A percentile compares a stretch with the other conserved stretches of the same genome.
These are phyloP conservation scores for Epichloe uncinata DNA, from an alignment of 2,329 filamentous ascomycete species.

Conservation along the genomic window DNA sequence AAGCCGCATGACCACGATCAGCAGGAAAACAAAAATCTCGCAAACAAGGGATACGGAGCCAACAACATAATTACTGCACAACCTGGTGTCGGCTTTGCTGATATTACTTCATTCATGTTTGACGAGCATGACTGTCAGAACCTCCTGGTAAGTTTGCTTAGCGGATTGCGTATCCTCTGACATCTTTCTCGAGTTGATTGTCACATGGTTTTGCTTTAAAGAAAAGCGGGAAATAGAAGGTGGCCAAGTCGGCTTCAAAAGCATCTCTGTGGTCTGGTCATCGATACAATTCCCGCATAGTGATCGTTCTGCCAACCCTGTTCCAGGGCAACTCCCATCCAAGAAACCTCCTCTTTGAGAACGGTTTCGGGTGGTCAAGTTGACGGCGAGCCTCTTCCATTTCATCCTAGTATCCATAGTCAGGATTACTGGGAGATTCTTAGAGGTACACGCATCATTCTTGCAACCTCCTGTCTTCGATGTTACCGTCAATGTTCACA, in stretches of 20 bases:
- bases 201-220: background rate
- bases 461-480: background rate
- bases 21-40: constrained; percentile 33
- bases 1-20: constrained; percentile 56
- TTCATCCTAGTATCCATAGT: constrained; percentile 37
- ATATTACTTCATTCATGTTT: constrained; percentile 65
- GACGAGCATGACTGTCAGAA: constrained; percentile 48
- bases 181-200: background rate
- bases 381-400: constrained; percentile 21
- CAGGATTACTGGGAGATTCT: constrained; percentile 35
- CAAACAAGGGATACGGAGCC: constrained; percentile 70
- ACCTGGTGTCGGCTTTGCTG: constrained; percentile 60
- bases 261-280: constrained; percentile 42
- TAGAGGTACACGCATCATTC: constrained; percentile 30
- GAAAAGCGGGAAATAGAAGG: constrained; percentile 43
- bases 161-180: too few relatives aligned
- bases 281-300: constrained; percentile 60
- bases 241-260: constrained; percentile 34
- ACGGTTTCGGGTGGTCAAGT: constrained; percentile 26
- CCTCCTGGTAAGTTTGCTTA: constrained; percentile 22
- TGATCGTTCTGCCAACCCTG: constrained; percentile 19
- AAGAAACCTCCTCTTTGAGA: constrained; percentile 26
- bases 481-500: background rate
- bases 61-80: constrained; percentile 58
- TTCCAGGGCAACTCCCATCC: constrained; percentile 11